These are phyloP conservation scores for Ramalina intermedia DNA, from an alignment of 495 filamentous ascomycete species.

Conservation along the genomic window DNA sequence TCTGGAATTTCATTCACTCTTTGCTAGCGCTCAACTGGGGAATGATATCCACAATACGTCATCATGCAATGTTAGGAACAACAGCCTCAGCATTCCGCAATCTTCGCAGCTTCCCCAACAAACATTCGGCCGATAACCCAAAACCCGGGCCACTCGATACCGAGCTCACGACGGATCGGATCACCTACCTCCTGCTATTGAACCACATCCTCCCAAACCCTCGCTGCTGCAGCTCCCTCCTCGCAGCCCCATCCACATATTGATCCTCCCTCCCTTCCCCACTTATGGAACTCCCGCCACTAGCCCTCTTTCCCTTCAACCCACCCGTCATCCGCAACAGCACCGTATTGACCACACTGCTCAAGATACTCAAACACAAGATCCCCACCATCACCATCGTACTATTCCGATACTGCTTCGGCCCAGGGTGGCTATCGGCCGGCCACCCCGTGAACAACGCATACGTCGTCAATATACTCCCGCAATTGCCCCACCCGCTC, in stretches of 20 bases:
- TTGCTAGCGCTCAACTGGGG: too few relatives aligned
- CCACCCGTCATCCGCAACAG: conserved; percentile 46
- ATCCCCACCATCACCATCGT: conserved; percentile 84
- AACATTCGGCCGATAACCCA: too few relatives aligned
- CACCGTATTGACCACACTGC: conserved; percentile 51
- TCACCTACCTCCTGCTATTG: conserved; percentile 2
- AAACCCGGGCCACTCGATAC: too few relatives aligned
- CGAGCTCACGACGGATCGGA: not conserved
- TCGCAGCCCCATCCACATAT: conserved; percentile 55
- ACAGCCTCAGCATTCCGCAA: too few relatives aligned
- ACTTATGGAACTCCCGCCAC: conserved; percentile 26
- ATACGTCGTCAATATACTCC: conserved; percentile 76
- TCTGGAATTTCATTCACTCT: too few relatives aligned
- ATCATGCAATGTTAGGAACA: too few relatives aligned
- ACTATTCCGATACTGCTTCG: conserved; percentile 63
- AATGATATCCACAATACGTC: too few relatives aligned
- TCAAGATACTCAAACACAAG: conserved; percentile 58
- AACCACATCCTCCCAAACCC: conserved; percentile 49
- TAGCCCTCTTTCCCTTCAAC: conserved; percentile 31
- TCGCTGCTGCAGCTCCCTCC: conserved; percentile 51
- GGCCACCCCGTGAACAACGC: conserved; percentile 79
- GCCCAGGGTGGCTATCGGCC: conserved; percentile 49
- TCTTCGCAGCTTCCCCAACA: too few relatives aligned
- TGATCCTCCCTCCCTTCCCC: conserved; percentile 24
- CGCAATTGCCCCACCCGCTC: conserved; percentile 72